Evolutionary conservation across 495 filamentous ascomycete genomes (phyloP).

Genomic region (Aspergillus affinis): DNA sequence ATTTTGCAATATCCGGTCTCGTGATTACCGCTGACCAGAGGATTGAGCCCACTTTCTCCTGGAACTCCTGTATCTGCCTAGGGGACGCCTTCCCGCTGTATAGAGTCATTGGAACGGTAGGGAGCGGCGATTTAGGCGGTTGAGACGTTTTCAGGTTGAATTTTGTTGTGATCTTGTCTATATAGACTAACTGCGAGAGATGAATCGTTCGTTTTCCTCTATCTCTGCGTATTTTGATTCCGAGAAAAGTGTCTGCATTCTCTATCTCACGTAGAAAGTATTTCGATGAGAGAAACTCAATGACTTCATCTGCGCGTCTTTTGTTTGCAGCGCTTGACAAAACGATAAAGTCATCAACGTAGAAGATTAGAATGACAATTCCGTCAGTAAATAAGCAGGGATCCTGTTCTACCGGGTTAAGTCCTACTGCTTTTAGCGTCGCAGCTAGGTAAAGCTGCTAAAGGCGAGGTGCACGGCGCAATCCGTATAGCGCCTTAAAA

Average conservation of each 20-base stretch:
- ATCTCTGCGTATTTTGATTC: not conserved
- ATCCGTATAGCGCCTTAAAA: constrained; percentile 25
- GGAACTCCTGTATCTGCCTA: no score
- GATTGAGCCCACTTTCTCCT: no score
- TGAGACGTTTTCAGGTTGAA: no score
- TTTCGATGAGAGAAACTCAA: not conserved
- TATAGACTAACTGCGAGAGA: no score
- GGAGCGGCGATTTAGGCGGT: no score
- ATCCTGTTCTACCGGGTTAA: constrained; percentile 17
- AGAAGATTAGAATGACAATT: constrained; percentile 10
- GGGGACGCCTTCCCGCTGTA: no score
- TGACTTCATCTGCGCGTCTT: constrained; percentile 12
- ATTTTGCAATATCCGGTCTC: no score
- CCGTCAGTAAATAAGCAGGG: constrained; percentile 19
- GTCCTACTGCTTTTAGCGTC: constrained; percentile 17
- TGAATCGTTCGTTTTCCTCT: no score
- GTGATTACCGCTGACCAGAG: no score
- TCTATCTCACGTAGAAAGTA: not conserved
- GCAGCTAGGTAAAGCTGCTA: constrained; percentile 6
- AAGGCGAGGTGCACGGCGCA: constrained; percentile 20
- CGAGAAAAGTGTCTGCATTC: not conserved
- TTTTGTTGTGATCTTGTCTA: no score
- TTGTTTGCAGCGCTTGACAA: constrained; percentile 12
- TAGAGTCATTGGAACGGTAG: no score
- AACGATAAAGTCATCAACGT: constrained; percentile 25